These are phyloP conservation scores for Nigrograna mackinnonii DNA, from an alignment of 2,329 filamentous ascomycete genomes.

Conservation along the genomic window DNA sequence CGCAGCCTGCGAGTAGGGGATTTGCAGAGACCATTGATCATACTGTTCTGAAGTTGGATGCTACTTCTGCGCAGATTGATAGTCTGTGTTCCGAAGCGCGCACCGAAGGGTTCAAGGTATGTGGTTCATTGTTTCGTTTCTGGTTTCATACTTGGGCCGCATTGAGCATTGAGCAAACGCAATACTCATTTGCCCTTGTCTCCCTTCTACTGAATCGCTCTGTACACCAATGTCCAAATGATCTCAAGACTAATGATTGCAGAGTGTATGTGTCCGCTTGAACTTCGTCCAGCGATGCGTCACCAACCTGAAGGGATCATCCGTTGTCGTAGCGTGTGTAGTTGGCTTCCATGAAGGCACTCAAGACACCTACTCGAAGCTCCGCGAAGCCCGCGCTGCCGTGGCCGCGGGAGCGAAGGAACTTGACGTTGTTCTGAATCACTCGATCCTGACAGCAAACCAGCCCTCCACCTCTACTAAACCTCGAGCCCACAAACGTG, in stretches of 20 bases:
- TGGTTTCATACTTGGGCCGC: no score
- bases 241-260: no score
- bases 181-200: no score
- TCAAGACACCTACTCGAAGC: conserved; percentile 53
- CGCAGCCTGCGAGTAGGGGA: conserved; percentile 25
- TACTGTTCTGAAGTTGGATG: conserved; percentile 54
- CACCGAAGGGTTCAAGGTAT: conserved; percentile 49
- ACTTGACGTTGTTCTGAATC: conserved; percentile 64
- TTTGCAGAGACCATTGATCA: conserved; percentile 50
- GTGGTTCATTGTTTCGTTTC: conserved; percentile 3
- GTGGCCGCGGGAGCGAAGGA: conserved; percentile 57
- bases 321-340: conserved; percentile 59
- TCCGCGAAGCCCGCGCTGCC: conserved; percentile 55
- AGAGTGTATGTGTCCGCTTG: conserved; percentile 61
- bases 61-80: conserved; percentile 54
- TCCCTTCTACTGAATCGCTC: no score
- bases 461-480: conserved; percentile 19
- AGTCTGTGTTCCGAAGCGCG: conserved; percentile 59
- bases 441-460: conserved; percentile 46
- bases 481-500: conserved; percentile 7
- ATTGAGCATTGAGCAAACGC: no score
- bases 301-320: conserved; percentile 51
- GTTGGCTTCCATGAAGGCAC: conserved; percentile 65
- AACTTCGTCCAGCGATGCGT: conserved; percentile 56
- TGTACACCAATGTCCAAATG: no score